Base-by-base conservation (phyloP, 202 grass and related monocot species). In the Hordeum pubiflorum region DNA sequence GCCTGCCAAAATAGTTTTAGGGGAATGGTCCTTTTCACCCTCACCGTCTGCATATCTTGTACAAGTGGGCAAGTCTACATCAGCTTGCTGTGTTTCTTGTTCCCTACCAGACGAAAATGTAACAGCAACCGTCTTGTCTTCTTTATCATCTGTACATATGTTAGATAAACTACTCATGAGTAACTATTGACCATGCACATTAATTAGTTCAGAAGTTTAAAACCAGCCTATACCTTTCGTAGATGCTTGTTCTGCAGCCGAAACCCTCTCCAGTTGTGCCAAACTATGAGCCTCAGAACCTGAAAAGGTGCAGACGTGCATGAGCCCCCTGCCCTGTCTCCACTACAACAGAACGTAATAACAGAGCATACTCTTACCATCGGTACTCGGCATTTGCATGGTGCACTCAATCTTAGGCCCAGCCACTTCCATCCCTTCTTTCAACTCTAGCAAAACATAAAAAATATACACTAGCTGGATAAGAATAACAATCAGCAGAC, bases 131-230 rank as follows among this genome's bases (percentile, higher is more conserved):
- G 10, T 44, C 27, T 39, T 40, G 2, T 44, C 15, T 54, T 67
- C 70, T 70, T 36, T 44, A 85, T 81, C 43, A 37, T 89, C 82
- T 85, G 77, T 38, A 38, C 50, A 85, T 61, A 86, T 33, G 77
- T 77, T 48, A 29, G 65, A 67, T 43, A 66, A 60, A 67, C 9
- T 59, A 58, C 9, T 32, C 48, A 80, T 15, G 11, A 71, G 52
- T 62, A 72, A 78, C 32, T 39, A 20, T 38, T 41, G 8, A 48
- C 21, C 37, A 48, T 31, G 38, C 46, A 40, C 33, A 79, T 67
- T 58, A 69, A 74, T 10, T 52, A 79, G 8, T 44, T 59, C 27
- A 48, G 3, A 67, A 72, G 58, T 79, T 79, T 38, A 57, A 59
- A 79, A 26, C 72, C 15, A 29, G 10, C 62, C 32, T 59, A 20